Conservation (phyloP, 192 early-diverging fungal genomes). For the Mortierella claussenii region DNA sequence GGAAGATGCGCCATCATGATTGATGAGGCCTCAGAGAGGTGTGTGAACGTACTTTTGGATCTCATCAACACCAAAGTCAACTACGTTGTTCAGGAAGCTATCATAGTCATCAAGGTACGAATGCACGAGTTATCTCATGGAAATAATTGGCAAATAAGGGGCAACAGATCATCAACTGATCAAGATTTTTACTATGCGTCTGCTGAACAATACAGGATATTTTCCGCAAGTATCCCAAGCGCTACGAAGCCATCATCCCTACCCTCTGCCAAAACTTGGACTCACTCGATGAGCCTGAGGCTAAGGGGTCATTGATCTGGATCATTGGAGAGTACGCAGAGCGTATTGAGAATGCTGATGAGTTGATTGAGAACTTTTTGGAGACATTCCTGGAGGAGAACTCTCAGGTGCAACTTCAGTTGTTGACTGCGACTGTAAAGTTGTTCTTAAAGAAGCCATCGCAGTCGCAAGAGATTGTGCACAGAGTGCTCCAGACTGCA, state of each 20-base stretch:
- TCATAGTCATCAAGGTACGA: slow-evolving; percentile 87
- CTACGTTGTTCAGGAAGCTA: slow-evolving; percentile 92
- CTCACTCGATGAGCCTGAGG: slow-evolving; percentile 88
- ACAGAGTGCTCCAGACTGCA: slow-evolving; percentile 86
- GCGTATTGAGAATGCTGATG: slow-evolving; percentile 83
- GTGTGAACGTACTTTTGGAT: slow-evolving; percentile 88
- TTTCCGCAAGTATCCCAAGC: slow-evolving; percentile 92
- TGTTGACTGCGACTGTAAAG: slow-evolving; percentile 93
- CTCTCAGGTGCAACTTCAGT: slow-evolving; percentile 87
- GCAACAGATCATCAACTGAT: background rate
- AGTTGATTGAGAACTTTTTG: slow-evolving; percentile 80
- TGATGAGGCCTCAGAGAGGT: slow-evolving; percentile 85
- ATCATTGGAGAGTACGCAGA: slow-evolving; percentile 97
- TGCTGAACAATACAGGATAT: slow-evolving; percentile 70
- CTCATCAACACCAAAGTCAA: slow-evolving; percentile 90
- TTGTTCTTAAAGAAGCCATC: slow-evolving; percentile 93
- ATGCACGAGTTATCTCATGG: background rate
- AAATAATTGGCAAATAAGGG: background rate
- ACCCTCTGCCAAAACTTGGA: slow-evolving; percentile 93
- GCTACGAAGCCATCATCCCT: slow-evolving; percentile 87
- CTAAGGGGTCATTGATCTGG: slow-evolving; percentile 93
- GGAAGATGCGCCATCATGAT: slow-evolving; percentile 94
- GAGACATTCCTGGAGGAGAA: slow-evolving; percentile 92
- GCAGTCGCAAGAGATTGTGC: slow-evolving; percentile 86
- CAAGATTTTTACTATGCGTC: background rate